Base-by-base conservation (phyloP, 164 flowering plant genomes). In the Tetrastigma voinierianum region DNA sequence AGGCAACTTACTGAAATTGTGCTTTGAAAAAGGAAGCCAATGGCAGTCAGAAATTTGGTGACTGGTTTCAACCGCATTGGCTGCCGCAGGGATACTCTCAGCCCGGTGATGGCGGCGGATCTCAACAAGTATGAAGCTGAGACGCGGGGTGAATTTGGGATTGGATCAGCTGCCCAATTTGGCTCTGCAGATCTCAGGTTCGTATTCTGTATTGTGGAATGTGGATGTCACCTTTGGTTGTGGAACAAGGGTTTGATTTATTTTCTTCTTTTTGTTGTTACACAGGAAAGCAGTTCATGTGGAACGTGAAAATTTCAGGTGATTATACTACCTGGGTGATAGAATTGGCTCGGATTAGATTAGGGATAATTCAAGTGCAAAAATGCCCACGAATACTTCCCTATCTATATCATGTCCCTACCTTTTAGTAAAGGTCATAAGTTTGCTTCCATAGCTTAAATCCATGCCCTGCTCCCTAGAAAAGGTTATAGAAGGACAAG, bases 281-380 rank as follows among this genome's bases (percentile, higher is more conserved):
- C 80, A 79, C 89, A 95, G 99, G 84, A 90, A 89, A 74, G 82
- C 97, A 4, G 96, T 92, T 16, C 93, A 95, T 67, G 77, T 80
- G 51, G 89, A 95, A n/a, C n/a, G n/a, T 57, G 97, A 92, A 69
- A 92, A 95, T 74, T 88, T 95, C 96, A 90, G 98, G 98, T 91
- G 57, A 77, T 61, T 20, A 24, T 20, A 59, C n/a, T 66, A 47
- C 17, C 3, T 32, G 6, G 3, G 0, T 32, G 40, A 32, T 32
- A 2, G 6, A 32, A 32, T 32, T 32, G 40, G 40, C 7, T 32
- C 3, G 40, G 7, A 32, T 32, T 32, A 7, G 6, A 32, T 32
- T 32, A 32, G n/a, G n/a, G n/a, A n/a, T n/a, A n/a, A n/a, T n/a
- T n/a, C n/a, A n/a, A n/a, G n/a, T n/a, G n/a, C n/a, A n/a, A n/a